phyloP scores from a whole-genome alignment of 345 rosid genomes.

The Melaleuca quinquenervia region DNA sequence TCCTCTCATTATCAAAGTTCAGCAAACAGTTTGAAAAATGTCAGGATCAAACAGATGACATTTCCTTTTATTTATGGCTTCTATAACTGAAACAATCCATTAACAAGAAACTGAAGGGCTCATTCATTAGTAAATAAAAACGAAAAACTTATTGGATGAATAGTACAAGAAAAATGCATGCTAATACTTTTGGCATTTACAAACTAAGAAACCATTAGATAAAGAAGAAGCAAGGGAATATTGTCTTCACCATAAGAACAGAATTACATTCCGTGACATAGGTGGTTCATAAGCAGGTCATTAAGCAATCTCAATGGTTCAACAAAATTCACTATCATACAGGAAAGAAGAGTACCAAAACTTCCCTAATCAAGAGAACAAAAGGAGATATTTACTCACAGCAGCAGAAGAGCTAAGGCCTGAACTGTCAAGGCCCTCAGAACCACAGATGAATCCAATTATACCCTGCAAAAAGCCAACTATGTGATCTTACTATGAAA shows the following conservation, averaged over 20 bases:
- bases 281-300: background rate
- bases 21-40: background rate
- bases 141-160: background rate
- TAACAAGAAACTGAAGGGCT: background rate
- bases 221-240: background rate
- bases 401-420: slow-evolving; percentile 99
- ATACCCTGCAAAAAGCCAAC: slow-evolving; percentile 56
- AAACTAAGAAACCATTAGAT: background rate
- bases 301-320: background rate
- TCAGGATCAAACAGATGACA: background rate
- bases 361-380: background rate
- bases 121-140: background rate
- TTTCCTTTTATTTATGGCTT: background rate
- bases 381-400: slow-evolving; percentile 36
- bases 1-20: background rate
- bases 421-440: slow-evolving; percentile 84
- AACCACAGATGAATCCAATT: slow-evolving; percentile 72
- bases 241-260: background rate
- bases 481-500: background rate
- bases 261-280: background rate
- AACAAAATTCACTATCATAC: background rate
- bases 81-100: background rate
- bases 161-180: background rate
- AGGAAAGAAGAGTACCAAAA: background rate
- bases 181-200: background rate